A percentile compares a stretch with the other conserved stretches of the same genome.
phyloP scores from a whole-genome alignment of 495 filamentous ascomycete species.

The Coniosporium apollinis region DNA sequence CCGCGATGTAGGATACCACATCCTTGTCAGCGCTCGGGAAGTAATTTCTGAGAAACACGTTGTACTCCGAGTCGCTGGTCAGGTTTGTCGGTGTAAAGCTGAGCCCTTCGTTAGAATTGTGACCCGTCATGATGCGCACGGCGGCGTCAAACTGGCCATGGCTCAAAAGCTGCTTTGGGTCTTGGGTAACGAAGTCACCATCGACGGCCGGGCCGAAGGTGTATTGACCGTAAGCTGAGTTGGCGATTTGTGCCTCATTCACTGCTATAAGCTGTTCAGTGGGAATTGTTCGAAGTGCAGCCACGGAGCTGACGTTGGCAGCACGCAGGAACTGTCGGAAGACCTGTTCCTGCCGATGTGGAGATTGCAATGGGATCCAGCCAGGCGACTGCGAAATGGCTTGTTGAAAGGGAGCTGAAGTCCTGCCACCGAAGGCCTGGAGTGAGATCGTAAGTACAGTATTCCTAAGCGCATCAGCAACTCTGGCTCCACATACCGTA shows the following conservation, averaged over 20 bases:
- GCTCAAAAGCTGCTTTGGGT: slow-evolving; percentile 39
- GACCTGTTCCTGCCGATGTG: slow-evolving; percentile 26
- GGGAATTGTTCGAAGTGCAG: slow-evolving; percentile 33
- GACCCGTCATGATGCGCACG: slow-evolving; percentile 38
- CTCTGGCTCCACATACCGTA: slow-evolving; percentile 18
- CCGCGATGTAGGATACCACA: slow-evolving; percentile 21
- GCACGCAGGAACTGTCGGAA: slow-evolving; percentile 29
- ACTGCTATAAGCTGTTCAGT: slow-evolving; percentile 28
- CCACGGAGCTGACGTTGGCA: slow-evolving; percentile 34
- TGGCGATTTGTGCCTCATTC: slow-evolving; percentile 33
- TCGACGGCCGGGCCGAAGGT: slow-evolving; percentile 43
- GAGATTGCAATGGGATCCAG: slow-evolving; percentile 24
- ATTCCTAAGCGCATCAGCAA: background rate
- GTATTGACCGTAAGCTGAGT: slow-evolving; percentile 31
- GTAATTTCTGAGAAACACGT: slow-evolving; percentile 11
- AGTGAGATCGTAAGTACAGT: background rate
- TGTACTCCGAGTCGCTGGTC: slow-evolving; percentile 19
- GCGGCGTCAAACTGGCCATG: slow-evolving; percentile 37
- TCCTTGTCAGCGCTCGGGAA: slow-evolving; percentile 16
- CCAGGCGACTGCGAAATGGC: slow-evolving; percentile 31
- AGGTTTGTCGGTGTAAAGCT: slow-evolving; percentile 28
- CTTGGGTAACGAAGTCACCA: slow-evolving; percentile 36
- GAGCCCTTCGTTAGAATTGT: slow-evolving; percentile 39
- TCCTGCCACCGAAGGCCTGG: slow-evolving; percentile 20
- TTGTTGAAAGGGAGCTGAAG: slow-evolving; percentile 20